Base-by-base conservation (phyloP, 208 protist species). In the Acanthamoeba polyphaga region DNA sequence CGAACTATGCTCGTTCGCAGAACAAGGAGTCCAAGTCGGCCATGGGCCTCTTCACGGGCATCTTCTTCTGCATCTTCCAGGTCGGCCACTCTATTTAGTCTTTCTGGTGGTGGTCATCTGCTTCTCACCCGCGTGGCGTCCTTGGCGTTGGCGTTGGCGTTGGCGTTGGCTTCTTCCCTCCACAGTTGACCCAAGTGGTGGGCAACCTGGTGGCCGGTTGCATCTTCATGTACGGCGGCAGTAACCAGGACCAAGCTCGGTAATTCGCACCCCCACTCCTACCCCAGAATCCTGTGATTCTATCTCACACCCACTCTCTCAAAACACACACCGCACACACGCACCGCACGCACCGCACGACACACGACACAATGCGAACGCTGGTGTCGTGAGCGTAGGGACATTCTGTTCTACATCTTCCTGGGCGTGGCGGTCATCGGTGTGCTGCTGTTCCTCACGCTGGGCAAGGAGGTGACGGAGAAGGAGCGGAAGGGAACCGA, bases 41-140 rank as follows among this genome's bases (percentile, higher is more conserved):
- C n/a, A 90, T 90, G 84, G 84, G 84, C 43, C 58, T 90, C 55
- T 90, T 90, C 84, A 90, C 49, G 15, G 84, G 84, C 8, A 90
- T 90, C 58, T 90, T 90, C 84, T 90, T 90, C 34, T 24, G 84
- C 53, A 90, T 90, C 58, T 90, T 90, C 55, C 49, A 70, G 84
- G 84, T 90, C 15, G 53, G 8, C 12, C 32, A 24, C n/a, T 27
- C 58, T 43, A 46, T 8, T 43, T 19, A 0, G 2, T 58, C 34
- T 43, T 49, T 24, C 1, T 68, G 62, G 15, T 32, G 19, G 46
- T 51, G 46, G 46, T 70, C 17, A 9, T 22, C 66, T 3, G 7
- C 66, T 32, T 38, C 66, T 74, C 32, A 74, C 27, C 66, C 5
- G 19, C 43, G 53, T 22, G 46, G 9, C 5, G 17, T 19, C 27